phyloP scores from a whole-genome alignment of 768 basidiomycete species.

The Xerocomus potaroensis region DNA sequence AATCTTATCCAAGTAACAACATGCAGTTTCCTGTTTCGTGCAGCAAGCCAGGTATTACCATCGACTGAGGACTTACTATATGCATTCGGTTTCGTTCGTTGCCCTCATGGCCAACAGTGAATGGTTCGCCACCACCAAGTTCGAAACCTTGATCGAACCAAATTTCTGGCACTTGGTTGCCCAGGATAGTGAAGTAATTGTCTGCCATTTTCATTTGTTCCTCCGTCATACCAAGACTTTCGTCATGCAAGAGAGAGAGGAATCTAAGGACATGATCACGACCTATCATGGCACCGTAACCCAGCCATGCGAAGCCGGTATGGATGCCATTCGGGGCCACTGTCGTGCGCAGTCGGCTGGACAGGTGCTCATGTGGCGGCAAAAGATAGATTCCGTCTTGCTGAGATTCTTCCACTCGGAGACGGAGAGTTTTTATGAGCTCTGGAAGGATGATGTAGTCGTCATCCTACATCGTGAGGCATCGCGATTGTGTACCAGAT shows the following conservation, averaged over 20 bases:
- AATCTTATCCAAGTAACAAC: conserved; percentile 40
- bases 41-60: not conserved
- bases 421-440: conserved; percentile 47
- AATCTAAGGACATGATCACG: conserved; percentile 43
- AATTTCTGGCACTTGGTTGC: conserved; percentile 50
- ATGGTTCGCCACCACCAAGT: conserved; percentile 56
- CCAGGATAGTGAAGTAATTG: conserved; percentile 61
- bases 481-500: not conserved
- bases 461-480: conserved; percentile 66
- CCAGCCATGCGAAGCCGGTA: conserved; percentile 63
- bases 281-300: conserved; percentile 55
- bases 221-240: conserved; percentile 38
- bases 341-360: conserved; percentile 46
- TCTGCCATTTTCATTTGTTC: conserved; percentile 64
- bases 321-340: conserved; percentile 37
- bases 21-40: conserved; percentile 40
- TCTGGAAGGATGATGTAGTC: conserved; percentile 61
- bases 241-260: conserved; percentile 39
- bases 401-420: conserved; percentile 30
- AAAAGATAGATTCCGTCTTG: conserved; percentile 46
- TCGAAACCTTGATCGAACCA: conserved; percentile 66
- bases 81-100: conserved; percentile 53
- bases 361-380: conserved; percentile 59
- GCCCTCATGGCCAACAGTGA: conserved; percentile 58
- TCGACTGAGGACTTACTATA: conserved; percentile 42